Conservation (phyloP, 805 yeast species). For the Candida silvatica region DNA sequence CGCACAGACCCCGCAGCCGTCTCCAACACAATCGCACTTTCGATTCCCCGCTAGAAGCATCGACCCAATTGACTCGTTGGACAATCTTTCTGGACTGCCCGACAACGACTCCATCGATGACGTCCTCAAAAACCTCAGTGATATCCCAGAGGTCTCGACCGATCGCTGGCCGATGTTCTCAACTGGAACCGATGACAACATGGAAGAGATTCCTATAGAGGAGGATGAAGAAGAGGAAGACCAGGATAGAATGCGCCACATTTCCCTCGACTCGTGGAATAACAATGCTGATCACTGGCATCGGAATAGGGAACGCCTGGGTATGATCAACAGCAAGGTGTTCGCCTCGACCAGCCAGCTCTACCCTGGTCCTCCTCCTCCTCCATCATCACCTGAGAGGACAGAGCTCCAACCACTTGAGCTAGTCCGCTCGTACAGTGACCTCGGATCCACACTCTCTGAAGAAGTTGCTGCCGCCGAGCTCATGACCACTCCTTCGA, state of each 20-base stretch:
- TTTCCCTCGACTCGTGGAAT: constrained; percentile 23
- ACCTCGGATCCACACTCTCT: constrained; percentile 11
- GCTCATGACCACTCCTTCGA: neutral
- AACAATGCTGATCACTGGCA: constrained; percentile 15
- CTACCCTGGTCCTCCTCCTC: neutral
- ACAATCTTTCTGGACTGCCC: neutral
- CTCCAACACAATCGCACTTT: no score
- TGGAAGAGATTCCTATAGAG: neutral
- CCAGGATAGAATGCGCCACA: constrained; percentile 9
- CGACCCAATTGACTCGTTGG: no score
- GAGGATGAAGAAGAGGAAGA: neutral
- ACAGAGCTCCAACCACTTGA: neutral
- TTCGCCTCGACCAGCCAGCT: neutral
- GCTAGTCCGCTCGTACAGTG: constrained; percentile 13
- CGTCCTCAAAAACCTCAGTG: constrained; percentile 11
- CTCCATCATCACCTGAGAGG: constrained; percentile 1
- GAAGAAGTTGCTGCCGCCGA: neutral
- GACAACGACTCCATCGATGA: constrained; percentile 1
- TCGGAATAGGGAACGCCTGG: constrained; percentile 13
- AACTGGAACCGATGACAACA: neutral
- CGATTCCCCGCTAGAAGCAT: no score
- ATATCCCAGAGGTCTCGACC: constrained; percentile 14
- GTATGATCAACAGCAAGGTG: constrained; percentile 3
- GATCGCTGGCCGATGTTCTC: constrained; percentile 11
- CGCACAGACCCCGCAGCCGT: no score